These are phyloP conservation scores for Boletus rufocinnamomeus DNA, from an alignment of 768 basidiomycete species.

Conservation along the genomic window DNA sequence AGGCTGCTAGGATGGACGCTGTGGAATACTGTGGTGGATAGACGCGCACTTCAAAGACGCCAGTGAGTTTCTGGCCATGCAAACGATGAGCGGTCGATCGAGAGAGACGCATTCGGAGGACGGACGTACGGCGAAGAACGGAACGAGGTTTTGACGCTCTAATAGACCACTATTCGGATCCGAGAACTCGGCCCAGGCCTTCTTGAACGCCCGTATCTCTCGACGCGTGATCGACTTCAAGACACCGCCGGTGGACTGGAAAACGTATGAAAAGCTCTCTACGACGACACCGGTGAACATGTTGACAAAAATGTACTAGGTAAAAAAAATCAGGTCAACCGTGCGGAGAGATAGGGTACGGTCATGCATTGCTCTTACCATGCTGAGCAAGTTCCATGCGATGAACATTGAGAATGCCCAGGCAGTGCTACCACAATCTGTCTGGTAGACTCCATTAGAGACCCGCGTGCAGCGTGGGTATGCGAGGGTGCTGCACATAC, in stretches of 20 bases:
- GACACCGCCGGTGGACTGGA: constrained; percentile 81
- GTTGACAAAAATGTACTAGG: constrained; percentile 92
- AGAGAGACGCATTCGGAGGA: not conserved
- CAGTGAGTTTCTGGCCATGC: constrained; percentile 65
- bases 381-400: constrained; percentile 92
- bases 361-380: constrained; percentile 51
- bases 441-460: constrained; percentile 46
- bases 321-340: not conserved
- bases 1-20: constrained; percentile 55
- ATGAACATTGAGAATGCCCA: constrained; percentile 92
- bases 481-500: constrained; percentile 55
- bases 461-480: constrained; percentile 82
- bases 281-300: constrained; percentile 97
- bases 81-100: constrained; percentile 1
- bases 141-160: constrained; percentile 64
- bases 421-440: constrained; percentile 83
- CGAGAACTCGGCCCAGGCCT: constrained; percentile 87
- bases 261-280: constrained; percentile 94
- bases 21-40: constrained; percentile 74
- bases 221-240: constrained; percentile 76
- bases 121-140: constrained; percentile 76
- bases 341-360: constrained; percentile 15
- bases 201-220: constrained; percentile 94
- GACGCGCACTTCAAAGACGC: constrained; percentile 85
- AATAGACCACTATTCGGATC: constrained; percentile 78